Conservation (phyloP, 140 eudicot genomes). For the Erigeron philadelphicus region DNA sequence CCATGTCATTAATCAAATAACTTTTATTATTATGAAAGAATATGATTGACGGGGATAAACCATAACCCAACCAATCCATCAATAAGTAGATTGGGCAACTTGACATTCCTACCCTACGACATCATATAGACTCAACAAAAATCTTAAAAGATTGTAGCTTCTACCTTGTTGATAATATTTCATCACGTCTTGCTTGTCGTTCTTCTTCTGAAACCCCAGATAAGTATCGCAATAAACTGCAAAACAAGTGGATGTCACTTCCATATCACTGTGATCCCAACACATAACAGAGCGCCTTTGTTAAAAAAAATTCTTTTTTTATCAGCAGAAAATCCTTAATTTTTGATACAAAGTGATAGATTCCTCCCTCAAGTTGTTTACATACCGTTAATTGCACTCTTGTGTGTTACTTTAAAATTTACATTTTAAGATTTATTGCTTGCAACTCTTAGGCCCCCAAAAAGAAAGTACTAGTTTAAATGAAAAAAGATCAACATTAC, state of each 20-base stretch:
- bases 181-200: constrained; percentile 84
- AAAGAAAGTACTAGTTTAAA: not conserved
- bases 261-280: not conserved
- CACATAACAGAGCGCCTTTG: not conserved
- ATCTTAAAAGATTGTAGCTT: not conserved
- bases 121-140: not conserved
- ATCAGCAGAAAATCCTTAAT: not conserved
- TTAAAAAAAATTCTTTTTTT: too few species aligned
- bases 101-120: too few species aligned
- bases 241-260: constrained; percentile 14
- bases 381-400: not conserved
- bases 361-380: not conserved
- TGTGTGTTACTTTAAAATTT: not conserved
- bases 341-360: not conserved
- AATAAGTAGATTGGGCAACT: too few species aligned
- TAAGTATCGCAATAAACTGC: constrained; percentile 76
- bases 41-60: too few species aligned
- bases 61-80: too few species aligned
- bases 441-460: not conserved
- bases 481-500: constrained; percentile 29
- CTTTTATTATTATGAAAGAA: too few species aligned
- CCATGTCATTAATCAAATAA: too few species aligned
- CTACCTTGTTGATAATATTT: constrained; percentile 91
- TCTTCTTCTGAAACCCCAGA: constrained; percentile 88
- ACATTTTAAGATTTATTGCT: not conserved